A percentile compares a stretch with the other conserved stretches of the same genome.
These are phyloP conservation scores for Posidonia australis DNA, from an alignment of 106 monocot species.

Conservation along the genomic window DNA sequence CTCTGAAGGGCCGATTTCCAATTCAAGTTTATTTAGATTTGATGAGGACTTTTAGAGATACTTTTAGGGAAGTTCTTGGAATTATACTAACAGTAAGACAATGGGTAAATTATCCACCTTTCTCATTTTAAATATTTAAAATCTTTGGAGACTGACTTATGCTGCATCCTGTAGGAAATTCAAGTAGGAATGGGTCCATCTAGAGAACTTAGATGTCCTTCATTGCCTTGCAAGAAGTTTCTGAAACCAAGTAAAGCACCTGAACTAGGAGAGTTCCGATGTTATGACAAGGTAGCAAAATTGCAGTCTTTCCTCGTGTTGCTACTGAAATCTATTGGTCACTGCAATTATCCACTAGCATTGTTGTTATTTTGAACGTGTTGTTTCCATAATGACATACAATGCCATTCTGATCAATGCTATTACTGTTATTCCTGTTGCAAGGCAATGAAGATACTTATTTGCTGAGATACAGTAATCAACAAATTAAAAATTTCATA, in stretches of 20 bases:
- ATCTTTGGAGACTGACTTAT: background rate
- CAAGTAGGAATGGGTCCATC: conserved; percentile 82
- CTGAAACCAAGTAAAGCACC: conserved; percentile 7
- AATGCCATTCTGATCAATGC: background rate
- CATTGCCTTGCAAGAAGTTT: conserved; percentile 38
- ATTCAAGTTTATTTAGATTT: conserved; percentile 80
- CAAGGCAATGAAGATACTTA: no score
- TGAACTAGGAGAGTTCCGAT: conserved; percentile 66
- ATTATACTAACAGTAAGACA: conserved; percentile 53
- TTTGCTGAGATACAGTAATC: no score
- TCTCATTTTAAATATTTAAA: no score
- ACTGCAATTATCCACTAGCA: background rate
- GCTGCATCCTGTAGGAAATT: conserved; percentile 41
- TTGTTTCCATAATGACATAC: background rate
- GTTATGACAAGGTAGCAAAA: conserved; percentile 69
- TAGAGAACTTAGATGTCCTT: conserved; percentile 77
- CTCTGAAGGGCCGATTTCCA: conserved; percentile 52
- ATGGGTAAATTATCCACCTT: background rate
- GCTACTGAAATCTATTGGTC: background rate
- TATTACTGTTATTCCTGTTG: no score
- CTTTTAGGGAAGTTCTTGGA: conserved; percentile 53
- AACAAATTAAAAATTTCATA: background rate
- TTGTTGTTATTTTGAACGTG: background rate
- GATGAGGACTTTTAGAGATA: conserved; percentile 65
- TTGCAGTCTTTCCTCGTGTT: background rate